Evolutionary conservation across 176 grass and related monocot species (phyloP), one percentile per base, ranked within the genome.

Genomic region (Dactylis glomerata): DNA sequence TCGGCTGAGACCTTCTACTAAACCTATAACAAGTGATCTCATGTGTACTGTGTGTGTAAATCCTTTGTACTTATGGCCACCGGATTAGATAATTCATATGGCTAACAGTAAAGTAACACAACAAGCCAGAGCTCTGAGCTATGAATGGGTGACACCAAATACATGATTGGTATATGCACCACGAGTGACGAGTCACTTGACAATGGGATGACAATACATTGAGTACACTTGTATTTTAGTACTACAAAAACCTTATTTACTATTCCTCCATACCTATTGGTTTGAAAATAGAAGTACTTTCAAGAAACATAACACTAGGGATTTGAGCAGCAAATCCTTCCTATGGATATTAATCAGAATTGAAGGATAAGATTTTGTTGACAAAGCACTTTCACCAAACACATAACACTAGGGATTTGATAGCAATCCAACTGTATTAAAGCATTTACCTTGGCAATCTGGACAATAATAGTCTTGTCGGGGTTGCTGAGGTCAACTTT

Each of bases 401-500:
- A 68, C n/a, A 68, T 77, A 76, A 49, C 58, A 76, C 44, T 55
- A 54, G 10, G 52, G 27, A 75, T 32, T 15, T 31, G 11, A 17
- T 68, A 74, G 3, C 62, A 59, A 28, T 62, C 19, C 23, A 58
- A 69, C 2, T 8, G 20, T 71, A 78, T 22, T 51, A 54, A 64
- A 90, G 22, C 45, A 23, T 68, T 80, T 83, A 98, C 96, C 96
- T 95, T 98, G 33, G 85, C 89, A 82, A 98, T 95, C 89, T 98
- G 89, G 75, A 98, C 89, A 49, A 98, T 20, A 61, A 98, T 94
- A 83, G 85, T 90, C 82, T 87, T 98, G 67, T 95, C 93, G 5
- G 93, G 96, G 22, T 90, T 98, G 67, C 22, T 98, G 46, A 98
- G 96, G 82, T 95, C 91, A 91, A 98, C 96, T 88, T 92, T 98